phyloP scores from a whole-genome alignment of 164 flowering plant genomes.

The Vitis labrusca region DNA sequence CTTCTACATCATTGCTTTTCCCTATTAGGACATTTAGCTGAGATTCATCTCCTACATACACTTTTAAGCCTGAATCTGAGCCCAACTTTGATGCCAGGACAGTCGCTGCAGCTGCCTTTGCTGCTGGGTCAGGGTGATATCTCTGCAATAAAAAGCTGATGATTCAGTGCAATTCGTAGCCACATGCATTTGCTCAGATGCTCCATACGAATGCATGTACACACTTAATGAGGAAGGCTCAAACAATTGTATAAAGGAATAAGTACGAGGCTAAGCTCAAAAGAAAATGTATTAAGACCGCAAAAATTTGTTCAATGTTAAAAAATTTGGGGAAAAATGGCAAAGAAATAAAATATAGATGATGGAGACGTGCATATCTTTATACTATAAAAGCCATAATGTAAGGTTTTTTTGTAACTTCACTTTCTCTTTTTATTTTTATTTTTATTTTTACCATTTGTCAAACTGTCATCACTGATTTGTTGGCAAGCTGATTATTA shows the following conservation, averaged over 20 bases:
- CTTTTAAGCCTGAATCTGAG: conserved; percentile 89
- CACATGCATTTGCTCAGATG: not conserved
- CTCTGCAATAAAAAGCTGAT: conserved; percentile 43
- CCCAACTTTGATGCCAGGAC: conserved; percentile 91
- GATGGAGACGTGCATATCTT: no score
- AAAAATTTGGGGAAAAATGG: no score
- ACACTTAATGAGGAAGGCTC: not conserved
- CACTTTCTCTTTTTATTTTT: no score
- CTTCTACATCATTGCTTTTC: conserved; percentile 70
- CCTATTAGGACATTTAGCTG: conserved; percentile 40
- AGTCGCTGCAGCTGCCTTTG: conserved; percentile 96
- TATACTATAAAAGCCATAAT: no score
- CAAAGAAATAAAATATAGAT: no score
- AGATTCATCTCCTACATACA: conserved; percentile 62
- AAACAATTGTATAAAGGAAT: not conserved
- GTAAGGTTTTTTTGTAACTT: no score
- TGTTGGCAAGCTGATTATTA: no score
- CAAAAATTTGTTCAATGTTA: not conserved
- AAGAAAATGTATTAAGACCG: not conserved
- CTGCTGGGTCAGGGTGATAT: conserved; percentile 94
- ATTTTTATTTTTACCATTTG: no score
- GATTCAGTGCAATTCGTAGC: not conserved
- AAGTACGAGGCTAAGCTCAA: not conserved
- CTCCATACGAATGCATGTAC: not conserved
- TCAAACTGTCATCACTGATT: no score